A percentile compares a stretch with the other conserved stretches of the same genome.
These are phyloP conservation scores for Leptographium galeiforme DNA, from an alignment of 2,329 filamentous ascomycete species.

Conservation along the genomic window DNA sequence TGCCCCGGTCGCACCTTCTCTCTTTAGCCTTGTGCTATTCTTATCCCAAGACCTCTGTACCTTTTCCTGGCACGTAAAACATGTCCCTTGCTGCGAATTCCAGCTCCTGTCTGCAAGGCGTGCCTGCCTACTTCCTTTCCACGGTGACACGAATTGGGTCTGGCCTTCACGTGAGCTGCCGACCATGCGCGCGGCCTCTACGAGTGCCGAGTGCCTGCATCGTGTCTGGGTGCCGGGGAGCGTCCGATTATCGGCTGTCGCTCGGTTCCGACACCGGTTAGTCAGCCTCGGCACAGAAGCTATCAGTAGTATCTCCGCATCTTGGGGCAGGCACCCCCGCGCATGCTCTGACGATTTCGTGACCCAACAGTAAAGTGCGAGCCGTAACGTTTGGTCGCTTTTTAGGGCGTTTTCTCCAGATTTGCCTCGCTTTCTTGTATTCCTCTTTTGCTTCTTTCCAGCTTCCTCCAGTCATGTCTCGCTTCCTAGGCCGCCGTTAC, in stretches of 20 bases:
- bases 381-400: background rate
- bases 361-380: background rate
- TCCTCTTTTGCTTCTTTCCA: background rate
- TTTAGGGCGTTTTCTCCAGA: background rate
- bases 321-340: no score
- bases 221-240: background rate
- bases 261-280: background rate
- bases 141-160: background rate
- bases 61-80: no score
- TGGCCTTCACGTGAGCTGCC: background rate
- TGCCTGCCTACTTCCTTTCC: no score
- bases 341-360: background rate
- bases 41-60: no score
- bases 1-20: no score
- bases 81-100: no score
- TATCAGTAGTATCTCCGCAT: background rate
- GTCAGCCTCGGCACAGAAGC: background rate
- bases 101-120: no score
- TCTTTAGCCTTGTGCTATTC: no score
- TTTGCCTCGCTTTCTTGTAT: background rate
- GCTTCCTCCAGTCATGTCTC: constrained; percentile 6
- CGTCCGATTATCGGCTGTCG: constrained; percentile 2
- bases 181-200: background rate
- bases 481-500: constrained; percentile 6
- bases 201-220: background rate